These are phyloP conservation scores for Picochlorum sp. DNA, from an alignment of 139 green algal genomes.

Conservation along the genomic window DNA sequence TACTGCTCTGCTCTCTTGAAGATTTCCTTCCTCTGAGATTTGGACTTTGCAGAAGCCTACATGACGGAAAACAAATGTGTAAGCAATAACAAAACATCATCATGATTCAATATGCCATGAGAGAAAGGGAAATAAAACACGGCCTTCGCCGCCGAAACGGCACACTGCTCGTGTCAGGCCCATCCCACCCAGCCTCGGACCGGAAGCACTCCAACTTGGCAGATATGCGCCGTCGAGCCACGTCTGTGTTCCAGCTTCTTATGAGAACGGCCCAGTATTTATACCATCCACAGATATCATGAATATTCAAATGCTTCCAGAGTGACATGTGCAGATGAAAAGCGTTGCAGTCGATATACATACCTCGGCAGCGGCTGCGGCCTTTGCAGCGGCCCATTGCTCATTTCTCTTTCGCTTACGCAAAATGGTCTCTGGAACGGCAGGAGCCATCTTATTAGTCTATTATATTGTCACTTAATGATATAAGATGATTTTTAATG, in stretches of 20 bases:
- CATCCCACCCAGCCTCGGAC: neutral
- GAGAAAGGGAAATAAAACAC: too few relatives aligned
- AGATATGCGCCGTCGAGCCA: neutral
- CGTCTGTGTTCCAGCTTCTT: neutral
- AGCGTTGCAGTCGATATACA: neutral
- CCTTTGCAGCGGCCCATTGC: slow-evolving; percentile 70
- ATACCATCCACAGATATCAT: too few relatives aligned
- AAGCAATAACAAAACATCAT: neutral
- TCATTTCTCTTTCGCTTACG: slow-evolving; percentile 82
- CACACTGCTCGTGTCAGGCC: too few relatives aligned
- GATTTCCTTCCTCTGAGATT: slow-evolving; percentile 61
- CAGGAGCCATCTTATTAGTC: slow-evolving; percentile 3
- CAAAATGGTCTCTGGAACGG: slow-evolving; percentile 39
- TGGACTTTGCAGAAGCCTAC: slow-evolving; percentile 48
- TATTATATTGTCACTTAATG: neutral
- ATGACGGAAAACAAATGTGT: neutral
- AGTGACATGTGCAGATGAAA: too few relatives aligned
- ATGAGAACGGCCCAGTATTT: neutral
- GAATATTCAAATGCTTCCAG: too few relatives aligned
- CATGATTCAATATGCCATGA: too few relatives aligned
- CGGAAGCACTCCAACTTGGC: neutral
- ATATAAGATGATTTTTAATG: neutral
- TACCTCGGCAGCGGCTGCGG: slow-evolving; percentile 45
- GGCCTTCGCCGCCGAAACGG: too few relatives aligned
- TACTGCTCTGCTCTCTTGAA: slow-evolving; percentile 97